Base-by-base conservation (phyloP, 1,284 basidiomycete species). In the Golubevia pallescens region DNA sequence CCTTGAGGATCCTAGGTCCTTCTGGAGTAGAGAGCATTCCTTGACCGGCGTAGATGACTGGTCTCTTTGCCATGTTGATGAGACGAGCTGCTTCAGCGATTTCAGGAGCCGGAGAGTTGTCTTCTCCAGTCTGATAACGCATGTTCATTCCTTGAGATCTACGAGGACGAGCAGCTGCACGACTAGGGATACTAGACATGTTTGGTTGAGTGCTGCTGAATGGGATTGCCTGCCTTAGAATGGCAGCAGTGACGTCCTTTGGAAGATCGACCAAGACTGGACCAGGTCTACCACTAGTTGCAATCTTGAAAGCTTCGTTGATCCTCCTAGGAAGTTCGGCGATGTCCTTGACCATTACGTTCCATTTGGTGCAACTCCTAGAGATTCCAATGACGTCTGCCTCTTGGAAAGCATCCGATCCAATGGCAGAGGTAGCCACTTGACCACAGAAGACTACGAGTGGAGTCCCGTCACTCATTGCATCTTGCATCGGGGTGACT, bases 231-330 rank as follows among this genome's bases (percentile, higher is more conserved):
- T 91, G 91, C 63, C 92, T 91, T 51, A 98, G 90, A 80, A 97
- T 92, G 60, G 92, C 91, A 0, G 97, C 97, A 0, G 96, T 99
- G 64, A 99, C 91, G 86, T 99, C 97, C 87, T 99, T 99, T 54
- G 96, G 96, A 21, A 99, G 89, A 85, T 99, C 96, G 69, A 99
- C 95, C 68, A 99, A 91, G 52, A 98, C 96, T 65, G 97, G 96
- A 1, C 96, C 96, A 1, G 95, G 96, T 53, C 97, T 91, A 1
- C 96, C 97, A 7, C 94, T 94, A 1, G 93, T 97, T 38, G 97
- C 96, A 74, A 99, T 98, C 87, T 98, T 97, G 90, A 99, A 99
- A 0, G 96, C 97, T 87, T 99, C 96, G 86, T 98, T 99, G 87
- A 99, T 97, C 72, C 96, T 90, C 60, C 96, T 89, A 6, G 96